These are phyloP conservation scores for Parastagonospora avenae DNA, from an alignment of 2,329 filamentous ascomycete species.

Conservation along the genomic window DNA sequence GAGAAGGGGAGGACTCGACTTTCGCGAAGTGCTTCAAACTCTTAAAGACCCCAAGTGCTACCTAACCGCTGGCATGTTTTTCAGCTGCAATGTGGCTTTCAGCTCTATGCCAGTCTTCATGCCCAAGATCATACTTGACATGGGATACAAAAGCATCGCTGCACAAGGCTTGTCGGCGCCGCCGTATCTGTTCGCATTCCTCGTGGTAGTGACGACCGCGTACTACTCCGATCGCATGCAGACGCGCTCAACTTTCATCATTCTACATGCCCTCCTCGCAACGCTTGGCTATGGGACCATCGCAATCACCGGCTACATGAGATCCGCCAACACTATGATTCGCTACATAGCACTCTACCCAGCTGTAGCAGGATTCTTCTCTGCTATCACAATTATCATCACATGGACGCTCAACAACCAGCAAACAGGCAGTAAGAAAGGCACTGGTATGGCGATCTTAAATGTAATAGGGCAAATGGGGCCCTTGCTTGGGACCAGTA, in stretches of 20 bases:
- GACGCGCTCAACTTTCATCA: constrained; percentile 68
- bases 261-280: constrained; percentile 71
- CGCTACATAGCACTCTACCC: constrained; percentile 81
- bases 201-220: constrained; percentile 72
- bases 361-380: constrained; percentile 82
- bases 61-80: constrained; percentile 81
- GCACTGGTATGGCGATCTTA: constrained; percentile 77
- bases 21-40: constrained; percentile 63
- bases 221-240: constrained; percentile 71
- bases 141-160: constrained; percentile 72
- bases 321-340: constrained; percentile 33
- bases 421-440: constrained; percentile 68
- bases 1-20: constrained; percentile 52
- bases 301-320: constrained; percentile 60
- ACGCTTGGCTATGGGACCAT: constrained; percentile 65
- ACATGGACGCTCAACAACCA: constrained; percentile 92
- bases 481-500: constrained; percentile 62
- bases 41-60: constrained; percentile 72
- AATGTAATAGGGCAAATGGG: constrained; percentile 84
- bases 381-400: constrained; percentile 80
- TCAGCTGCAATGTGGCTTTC: constrained; percentile 87
- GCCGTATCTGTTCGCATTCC: constrained; percentile 78
- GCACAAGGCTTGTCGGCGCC: constrained; percentile 82
- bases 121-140: constrained; percentile 75
- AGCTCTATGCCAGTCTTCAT: constrained; percentile 86